Percentiles rank a stretch among this genome's conserved stretches.
phyloP scores from a whole-genome alignment of 2,329 filamentous ascomycete species.

The Fusarium austroafricanum region DNA sequence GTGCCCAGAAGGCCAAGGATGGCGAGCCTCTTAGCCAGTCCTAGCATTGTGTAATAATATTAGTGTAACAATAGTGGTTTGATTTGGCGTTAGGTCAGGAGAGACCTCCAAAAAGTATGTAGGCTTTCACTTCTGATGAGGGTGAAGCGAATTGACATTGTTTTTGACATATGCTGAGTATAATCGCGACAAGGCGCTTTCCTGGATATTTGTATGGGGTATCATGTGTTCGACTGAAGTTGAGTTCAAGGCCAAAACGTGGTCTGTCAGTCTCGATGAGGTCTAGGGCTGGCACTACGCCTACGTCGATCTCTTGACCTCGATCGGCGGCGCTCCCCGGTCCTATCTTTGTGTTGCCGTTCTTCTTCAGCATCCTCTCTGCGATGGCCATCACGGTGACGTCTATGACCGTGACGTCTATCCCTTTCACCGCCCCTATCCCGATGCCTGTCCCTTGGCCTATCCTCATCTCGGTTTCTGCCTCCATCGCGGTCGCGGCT shows the following conservation, averaged over 20 bases:
- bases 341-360: conserved; percentile 33
- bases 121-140: background rate
- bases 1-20: conserved; percentile 48
- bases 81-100: conserved; percentile 26
- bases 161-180: conserved; percentile 1
- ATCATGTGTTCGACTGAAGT: conserved; percentile 15
- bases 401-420: conserved; percentile 31
- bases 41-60: background rate
- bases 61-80: conserved; percentile 26
- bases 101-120: conserved; percentile 10
- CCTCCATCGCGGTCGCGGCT: conserved; percentile 47
- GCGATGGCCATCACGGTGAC: conserved; percentile 20
- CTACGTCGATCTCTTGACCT: conserved; percentile 37
- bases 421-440: conserved; percentile 11
- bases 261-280: conserved; percentile 21
- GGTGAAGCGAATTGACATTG: conserved; percentile 3
- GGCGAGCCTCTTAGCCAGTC: conserved; percentile 48
- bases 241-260: background rate
- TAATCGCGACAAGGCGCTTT: background rate
- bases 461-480: conserved; percentile 33
- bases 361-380: conserved; percentile 23
- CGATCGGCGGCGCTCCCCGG: conserved; percentile 40
- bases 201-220: conserved; percentile 9
- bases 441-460: conserved; percentile 10
- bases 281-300: conserved; percentile 30